Percentiles rank a stretch among this genome's conserved stretches.
Conservation (phyloP, 495 filamentous ascomycete genomes). For the Podospora bellae-mahoneyi region DNA sequence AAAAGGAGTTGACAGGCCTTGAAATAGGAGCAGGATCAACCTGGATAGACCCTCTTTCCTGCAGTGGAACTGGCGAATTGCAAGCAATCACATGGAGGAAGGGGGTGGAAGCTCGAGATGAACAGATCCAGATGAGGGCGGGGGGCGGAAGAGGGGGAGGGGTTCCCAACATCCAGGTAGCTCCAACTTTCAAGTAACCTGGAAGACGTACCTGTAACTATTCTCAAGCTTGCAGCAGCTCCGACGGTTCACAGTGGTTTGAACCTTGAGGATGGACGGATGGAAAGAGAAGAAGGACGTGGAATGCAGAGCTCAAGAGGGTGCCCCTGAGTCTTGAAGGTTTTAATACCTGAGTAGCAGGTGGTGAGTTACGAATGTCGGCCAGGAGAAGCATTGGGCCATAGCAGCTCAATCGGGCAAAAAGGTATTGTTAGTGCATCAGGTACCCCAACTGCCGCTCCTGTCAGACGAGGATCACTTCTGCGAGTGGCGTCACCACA, state of each 20-base stretch:
- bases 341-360: constrained; percentile 19
- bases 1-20: constrained; percentile 14
- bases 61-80: constrained; percentile 23
- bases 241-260: not conserved
- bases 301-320: constrained; percentile 3
- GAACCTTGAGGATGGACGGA: not conserved
- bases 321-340: constrained; percentile 22
- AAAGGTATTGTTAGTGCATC: constrained; percentile 29
- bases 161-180: constrained; percentile 5
- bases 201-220: not conserved
- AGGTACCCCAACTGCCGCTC: constrained; percentile 24
- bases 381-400: constrained; percentile 4
- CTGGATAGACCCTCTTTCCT: constrained; percentile 22
- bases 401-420: constrained; percentile 10
- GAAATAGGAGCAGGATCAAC: constrained; percentile 19
- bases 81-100: constrained; percentile 22
- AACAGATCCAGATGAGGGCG: constrained; percentile 8
- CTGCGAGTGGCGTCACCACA: constrained; percentile 22
- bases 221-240: not conserved
- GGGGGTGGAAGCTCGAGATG: constrained; percentile 1
- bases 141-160: not conserved
- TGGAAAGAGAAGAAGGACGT: constrained; percentile 10
- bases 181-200: not conserved
- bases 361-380: not conserved
- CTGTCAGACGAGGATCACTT: constrained; percentile 22